Base-by-base conservation (phyloP, 169 alveolate genomes). In the Eimeria praecox region DNA sequence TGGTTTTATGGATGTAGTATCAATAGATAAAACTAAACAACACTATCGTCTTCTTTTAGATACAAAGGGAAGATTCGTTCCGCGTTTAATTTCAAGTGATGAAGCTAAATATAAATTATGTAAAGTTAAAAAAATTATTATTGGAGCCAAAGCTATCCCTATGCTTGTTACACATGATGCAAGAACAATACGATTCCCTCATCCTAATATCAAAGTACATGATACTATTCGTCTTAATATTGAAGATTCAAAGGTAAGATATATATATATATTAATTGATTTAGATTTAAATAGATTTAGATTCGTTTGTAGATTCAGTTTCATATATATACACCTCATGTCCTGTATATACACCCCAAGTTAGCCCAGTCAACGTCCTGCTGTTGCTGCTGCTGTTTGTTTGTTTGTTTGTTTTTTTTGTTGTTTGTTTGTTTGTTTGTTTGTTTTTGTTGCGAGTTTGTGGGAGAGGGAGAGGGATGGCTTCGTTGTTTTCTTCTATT, bases 141-240 rank as follows among this genome's bases (percentile, higher is more conserved):
- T 99, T 96, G 99, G 99, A 71, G 98, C 99, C 85, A 99, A 99
- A 98, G 99, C 99, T 92, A 97, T 99, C 64, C 99, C 99, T 16
- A 98, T 98, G 97, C 99, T 99, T 89, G 98, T 98, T 64, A 99
- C 99, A 46, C 99, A 99, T 97, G 99, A 99, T 97, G 99, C 99
- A 66, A 98, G 99, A 97, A 99, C 99, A 88, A 96, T 99, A 96
- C 99, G 99, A 95, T 99, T 96, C 98, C 99, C 99, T 22, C 99
- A 99, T 97, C 99, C 99, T 30, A 99, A 99, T 44, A 99, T 99
- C 96, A 99, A 99, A 98, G 99, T 98, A 59, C 97, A 99, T 95
- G 99, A 99, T 98, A 97, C 99, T 92, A 97, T 99, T 83, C 98
- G 99, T 91, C 88, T 99, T 86, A 99, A 99, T 96, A 94, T 99